phyloP scores from a whole-genome alignment of 371 early-diverging fungal species.

The Gilbertella persicaria region DNA sequence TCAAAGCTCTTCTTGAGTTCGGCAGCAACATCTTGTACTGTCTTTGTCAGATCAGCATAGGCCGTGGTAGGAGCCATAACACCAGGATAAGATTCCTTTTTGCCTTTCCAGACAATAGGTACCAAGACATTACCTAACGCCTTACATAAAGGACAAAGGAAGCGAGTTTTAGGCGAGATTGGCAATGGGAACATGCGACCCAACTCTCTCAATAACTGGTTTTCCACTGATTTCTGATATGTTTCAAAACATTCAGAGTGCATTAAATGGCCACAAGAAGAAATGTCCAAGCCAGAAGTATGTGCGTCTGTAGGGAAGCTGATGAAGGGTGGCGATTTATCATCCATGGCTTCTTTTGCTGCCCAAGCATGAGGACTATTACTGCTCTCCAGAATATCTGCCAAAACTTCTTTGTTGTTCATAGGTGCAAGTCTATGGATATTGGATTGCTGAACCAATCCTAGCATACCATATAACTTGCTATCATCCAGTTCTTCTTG shows the following conservation, averaged over 20 bases:
- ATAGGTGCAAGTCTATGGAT: constrained; percentile 67
- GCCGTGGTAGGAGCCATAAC: constrained; percentile 35
- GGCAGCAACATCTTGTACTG: constrained; percentile 10
- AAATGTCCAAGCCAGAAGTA: constrained; percentile 63
- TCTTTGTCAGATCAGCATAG: constrained; percentile 23
- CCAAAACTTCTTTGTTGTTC: constrained; percentile 55
- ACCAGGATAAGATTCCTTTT: constrained; percentile 62
- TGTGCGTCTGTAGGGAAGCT: constrained; percentile 63
- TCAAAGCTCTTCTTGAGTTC: constrained; percentile 8
- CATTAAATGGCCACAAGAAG: constrained; percentile 96
- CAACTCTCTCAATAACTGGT: constrained; percentile 20
- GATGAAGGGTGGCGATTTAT: constrained; percentile 12
- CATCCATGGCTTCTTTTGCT: not conserved
- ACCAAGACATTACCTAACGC: constrained; percentile 85
- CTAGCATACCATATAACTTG: constrained; percentile 83
- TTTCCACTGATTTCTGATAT: constrained; percentile 74
- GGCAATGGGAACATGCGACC: constrained; percentile 32
- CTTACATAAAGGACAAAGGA: constrained; percentile 95
- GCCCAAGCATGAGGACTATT: constrained; percentile 15
- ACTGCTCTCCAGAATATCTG: constrained; percentile 54
- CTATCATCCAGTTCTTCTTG: constrained; percentile 81
- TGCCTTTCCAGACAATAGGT: constrained; percentile 70
- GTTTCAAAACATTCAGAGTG: constrained; percentile 88
- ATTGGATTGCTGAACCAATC: constrained; percentile 78
- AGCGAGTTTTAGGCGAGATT: constrained; percentile 56